These are phyloP conservation scores for Pseudotulostoma volvatum DNA, from an alignment of 495 filamentous ascomycete genomes.

Conservation along the genomic window DNA sequence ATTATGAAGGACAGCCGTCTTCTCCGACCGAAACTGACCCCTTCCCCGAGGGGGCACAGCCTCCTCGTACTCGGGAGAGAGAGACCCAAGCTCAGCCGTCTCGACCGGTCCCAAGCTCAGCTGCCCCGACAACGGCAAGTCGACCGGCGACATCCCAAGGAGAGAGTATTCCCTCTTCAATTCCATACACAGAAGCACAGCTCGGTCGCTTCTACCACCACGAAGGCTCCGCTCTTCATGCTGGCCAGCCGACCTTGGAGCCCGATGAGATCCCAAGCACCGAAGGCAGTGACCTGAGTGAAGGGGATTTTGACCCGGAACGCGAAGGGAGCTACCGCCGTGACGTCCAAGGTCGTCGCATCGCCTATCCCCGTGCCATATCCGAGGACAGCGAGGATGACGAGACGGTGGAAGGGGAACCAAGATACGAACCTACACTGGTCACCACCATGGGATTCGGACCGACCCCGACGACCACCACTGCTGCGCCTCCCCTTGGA, in stretches of 20 bases:
- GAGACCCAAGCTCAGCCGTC: too few species aligned
- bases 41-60: conserved; percentile 30
- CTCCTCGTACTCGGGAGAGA: conserved; percentile 2
- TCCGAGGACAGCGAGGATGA: conserved; percentile 40
- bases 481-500: conserved; percentile 13
- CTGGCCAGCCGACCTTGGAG: conserved; percentile 20
- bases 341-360: conserved; percentile 26
- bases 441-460: conserved; percentile 32
- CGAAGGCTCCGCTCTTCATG: conserved; percentile 21
- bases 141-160: conserved; percentile 7
- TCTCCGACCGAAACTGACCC: conserved; percentile 44
- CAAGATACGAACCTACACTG: conserved; percentile 21
- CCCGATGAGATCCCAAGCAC: conserved; percentile 31
- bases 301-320: conserved; percentile 39
- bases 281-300: conserved; percentile 34
- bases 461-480: conserved; percentile 14
- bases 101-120: too few species aligned
- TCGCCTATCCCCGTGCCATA: conserved; percentile 19
- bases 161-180: conserved; percentile 2
- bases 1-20: conserved; percentile 28
- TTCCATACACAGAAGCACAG: conserved; percentile 8
- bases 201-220: conserved; percentile 31
- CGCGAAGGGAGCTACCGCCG: conserved; percentile 30
- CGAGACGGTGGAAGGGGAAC: conserved; percentile 29
- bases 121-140: conserved; percentile 8